phyloP scores from a whole-genome alignment of 305 asterid genomes.

The Coffea humblotiana region DNA sequence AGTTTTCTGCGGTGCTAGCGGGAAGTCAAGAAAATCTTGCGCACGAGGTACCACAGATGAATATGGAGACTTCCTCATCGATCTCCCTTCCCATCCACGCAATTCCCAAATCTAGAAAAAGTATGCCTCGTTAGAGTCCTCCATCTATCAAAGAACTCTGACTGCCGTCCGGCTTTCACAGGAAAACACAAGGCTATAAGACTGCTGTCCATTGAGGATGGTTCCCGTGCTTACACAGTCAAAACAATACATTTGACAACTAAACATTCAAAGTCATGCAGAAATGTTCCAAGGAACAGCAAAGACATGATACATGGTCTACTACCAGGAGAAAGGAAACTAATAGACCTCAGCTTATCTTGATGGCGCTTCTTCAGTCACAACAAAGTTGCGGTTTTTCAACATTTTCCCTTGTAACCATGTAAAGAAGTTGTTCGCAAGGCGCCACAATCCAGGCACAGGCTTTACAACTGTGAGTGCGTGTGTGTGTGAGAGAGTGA shows the following conservation, averaged over 20 bases:
- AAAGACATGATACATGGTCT: slow-evolving; percentile 7
- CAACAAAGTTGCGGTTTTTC: slow-evolving; percentile 16
- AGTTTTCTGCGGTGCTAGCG: slow-evolving; percentile 48
- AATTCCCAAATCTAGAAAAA: slow-evolving; percentile 65
- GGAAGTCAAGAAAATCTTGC: slow-evolving; percentile 37
- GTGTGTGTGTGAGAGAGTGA: background rate
- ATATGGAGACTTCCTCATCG: slow-evolving; percentile 65
- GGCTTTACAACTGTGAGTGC: background rate
- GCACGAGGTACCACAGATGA: slow-evolving; percentile 49
- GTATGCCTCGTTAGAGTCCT: slow-evolving; percentile 47
- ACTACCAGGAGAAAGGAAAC: background rate
- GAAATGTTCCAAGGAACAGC: slow-evolving; percentile 5
- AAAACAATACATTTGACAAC: slow-evolving; percentile 42
- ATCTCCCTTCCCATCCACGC: slow-evolving; percentile 87
- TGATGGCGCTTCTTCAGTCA: slow-evolving; percentile 68
- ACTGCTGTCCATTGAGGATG: slow-evolving; percentile 42
- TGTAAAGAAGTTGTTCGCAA: background rate
- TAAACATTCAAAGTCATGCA: slow-evolving; percentile 28
- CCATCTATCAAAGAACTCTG: slow-evolving; percentile 44
- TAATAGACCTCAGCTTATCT: slow-evolving; percentile 22
- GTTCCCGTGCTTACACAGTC: slow-evolving; percentile 63
- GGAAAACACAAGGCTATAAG: slow-evolving; percentile 42
- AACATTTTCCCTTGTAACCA: background rate
- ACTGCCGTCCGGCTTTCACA: slow-evolving; percentile 37
- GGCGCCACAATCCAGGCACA: background rate